Base-by-base conservation (phyloP, 2,329 filamentous ascomycete genomes). In the Metarhizium humberi region DNA sequence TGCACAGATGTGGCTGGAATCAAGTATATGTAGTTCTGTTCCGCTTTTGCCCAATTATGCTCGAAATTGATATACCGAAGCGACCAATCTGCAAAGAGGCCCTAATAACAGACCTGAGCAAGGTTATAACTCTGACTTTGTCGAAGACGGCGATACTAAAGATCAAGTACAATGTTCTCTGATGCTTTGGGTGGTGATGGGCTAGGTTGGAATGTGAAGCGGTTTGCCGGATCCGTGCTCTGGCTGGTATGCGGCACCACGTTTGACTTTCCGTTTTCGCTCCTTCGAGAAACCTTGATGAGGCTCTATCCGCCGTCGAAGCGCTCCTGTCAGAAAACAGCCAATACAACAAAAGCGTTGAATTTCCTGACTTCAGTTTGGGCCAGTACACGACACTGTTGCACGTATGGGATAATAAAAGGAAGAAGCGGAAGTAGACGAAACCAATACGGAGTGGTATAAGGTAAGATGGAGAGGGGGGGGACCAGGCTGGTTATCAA, bases 241-340 rank as follows among this genome's bases (percentile, higher is more conserved):
- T 40, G 40, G 50, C 40, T 55, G 56, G 53, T 48, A 57, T 57
- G 56, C 56, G 46, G 53, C 53, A 50, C 56, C 53, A 29, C 50
- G 43, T 8, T 52, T 25, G 25, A 43, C n/a, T 29, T 30, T 50
- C 53, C 46, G 56, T 50, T 57, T 55, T 49, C 56, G 50, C 55
- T 55, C 49, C 25, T 52, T 29, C 20, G 14, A 13, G 13, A 45
- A 55, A 55, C 36, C 20, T 55, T 45, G 49, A 52, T 16, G 30
- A 25, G 40, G 51, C 25, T 14, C 13, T 48, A 7, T 20, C 14
- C 20, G 20, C 45, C 6, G 25, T n/a, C 10, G 6, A 29, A 48
- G 45, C 20, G 6, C 25, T 14, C 25, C 25, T 6, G 30, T 48
- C 20, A 14, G 14, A 2, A 48, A 14, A n/a, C 25, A 48, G 10